These are phyloP conservation scores for Noccaea bulbosa DNA, from an alignment of 345 rosid genomes.

Conservation along the genomic window DNA sequence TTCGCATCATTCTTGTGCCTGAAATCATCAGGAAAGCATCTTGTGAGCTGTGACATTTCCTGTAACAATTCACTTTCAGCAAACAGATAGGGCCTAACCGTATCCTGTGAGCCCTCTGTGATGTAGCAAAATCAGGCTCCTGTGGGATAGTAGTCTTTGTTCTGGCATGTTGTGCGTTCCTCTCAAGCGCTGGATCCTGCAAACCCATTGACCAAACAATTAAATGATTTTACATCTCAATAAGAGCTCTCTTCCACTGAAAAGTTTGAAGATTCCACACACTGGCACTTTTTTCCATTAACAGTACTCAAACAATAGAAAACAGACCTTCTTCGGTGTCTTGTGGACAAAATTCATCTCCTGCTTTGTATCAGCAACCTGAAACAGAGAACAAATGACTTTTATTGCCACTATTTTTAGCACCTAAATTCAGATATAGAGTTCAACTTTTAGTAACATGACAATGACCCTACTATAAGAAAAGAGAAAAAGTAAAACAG, in stretches of 20 bases:
- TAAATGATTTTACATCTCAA: slow-evolving; percentile 9
- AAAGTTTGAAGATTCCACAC: not conserved
- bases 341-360: slow-evolving; percentile 77
- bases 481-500: not conserved
- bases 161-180: slow-evolving; percentile 45
- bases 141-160: slow-evolving; percentile 82
- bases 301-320: slow-evolving; percentile 17
- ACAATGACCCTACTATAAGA: not conserved
- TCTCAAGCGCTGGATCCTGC: slow-evolving; percentile 62
- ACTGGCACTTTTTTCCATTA: not conserved
- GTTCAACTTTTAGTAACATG: not conserved
- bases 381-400: slow-evolving; percentile 25
- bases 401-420: slow-evolving; percentile 3
- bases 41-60: slow-evolving; percentile 10
- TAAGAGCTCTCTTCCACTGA: not conserved
- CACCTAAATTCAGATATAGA: not conserved
- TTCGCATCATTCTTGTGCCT: slow-evolving; percentile 65
- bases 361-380: slow-evolving; percentile 73
- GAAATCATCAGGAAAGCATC: slow-evolving; percentile 39
- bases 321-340: slow-evolving; percentile 70
- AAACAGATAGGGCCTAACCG: slow-evolving; percentile 54
- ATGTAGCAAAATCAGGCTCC: slow-evolving; percentile 89
- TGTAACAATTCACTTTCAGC: slow-evolving; percentile 1
- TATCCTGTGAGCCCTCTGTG: slow-evolving; percentile 74
- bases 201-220: slow-evolving; percentile 31